phyloP scores from a whole-genome alignment of 257 asterid species.

The Osmanthus fragrans region DNA sequence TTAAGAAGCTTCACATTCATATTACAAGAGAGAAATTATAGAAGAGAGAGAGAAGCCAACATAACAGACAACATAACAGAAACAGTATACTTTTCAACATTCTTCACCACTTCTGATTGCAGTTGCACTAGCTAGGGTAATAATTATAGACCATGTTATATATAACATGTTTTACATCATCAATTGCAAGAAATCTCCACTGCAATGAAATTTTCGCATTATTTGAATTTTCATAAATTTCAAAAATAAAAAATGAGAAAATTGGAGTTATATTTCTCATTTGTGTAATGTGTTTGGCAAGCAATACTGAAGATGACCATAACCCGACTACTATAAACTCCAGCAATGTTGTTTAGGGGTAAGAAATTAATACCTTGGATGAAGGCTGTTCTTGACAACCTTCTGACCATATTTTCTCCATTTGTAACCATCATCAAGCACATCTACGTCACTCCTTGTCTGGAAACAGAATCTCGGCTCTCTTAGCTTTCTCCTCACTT shows the following conservation, averaged over 20 bases:
- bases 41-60: background rate
- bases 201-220: background rate
- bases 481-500: conserved; percentile 79
- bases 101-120: conserved; percentile 1
- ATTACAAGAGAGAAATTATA: background rate
- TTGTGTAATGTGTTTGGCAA: background rate
- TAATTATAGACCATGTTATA: background rate
- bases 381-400: conserved; percentile 95
- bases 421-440: conserved; percentile 98
- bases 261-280: too few species aligned
- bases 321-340: background rate
- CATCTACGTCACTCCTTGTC: conserved; percentile 96
- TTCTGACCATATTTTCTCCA: conserved; percentile 98
- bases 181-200: background rate
- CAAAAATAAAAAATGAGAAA: background rate
- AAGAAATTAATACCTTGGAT: conserved; percentile 63
- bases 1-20: background rate
- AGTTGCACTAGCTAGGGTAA: background rate
- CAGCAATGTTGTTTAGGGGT: background rate
- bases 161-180: background rate
- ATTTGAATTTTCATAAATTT: background rate
- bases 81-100: background rate
- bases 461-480: conserved; percentile 98
- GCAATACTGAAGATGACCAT: background rate
- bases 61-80: background rate